These are phyloP conservation scores for Colletotrichum tropicicola DNA, from an alignment of 2,329 filamentous ascomycete species.

Conservation along the genomic window DNA sequence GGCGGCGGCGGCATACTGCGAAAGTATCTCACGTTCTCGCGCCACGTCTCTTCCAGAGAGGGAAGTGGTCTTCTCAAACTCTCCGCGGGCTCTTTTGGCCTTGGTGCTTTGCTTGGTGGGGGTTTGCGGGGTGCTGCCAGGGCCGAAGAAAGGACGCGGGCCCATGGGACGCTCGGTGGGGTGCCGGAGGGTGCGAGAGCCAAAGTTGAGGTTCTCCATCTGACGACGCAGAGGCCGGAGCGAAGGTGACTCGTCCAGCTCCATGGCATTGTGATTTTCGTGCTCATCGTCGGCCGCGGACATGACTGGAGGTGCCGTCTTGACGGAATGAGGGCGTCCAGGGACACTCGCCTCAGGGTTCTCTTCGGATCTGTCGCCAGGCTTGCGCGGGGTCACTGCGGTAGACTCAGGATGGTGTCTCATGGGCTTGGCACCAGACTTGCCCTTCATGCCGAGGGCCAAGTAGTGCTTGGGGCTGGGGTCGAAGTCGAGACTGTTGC, in stretches of 20 bases:
- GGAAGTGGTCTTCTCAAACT: constrained; percentile 21
- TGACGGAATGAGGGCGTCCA: constrained; percentile 4
- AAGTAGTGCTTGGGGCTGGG: constrained; percentile 13
- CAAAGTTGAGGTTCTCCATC: constrained; percentile 2
- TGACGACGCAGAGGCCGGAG: constrained; percentile 2
- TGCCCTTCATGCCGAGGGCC: background rate
- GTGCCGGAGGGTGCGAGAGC: background rate
- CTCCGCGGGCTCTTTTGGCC: constrained; percentile 16
- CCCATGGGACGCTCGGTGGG: background rate
- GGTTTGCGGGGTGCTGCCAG: background rate
- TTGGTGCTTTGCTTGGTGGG: background rate
- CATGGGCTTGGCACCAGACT: background rate
- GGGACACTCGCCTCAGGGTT: background rate
- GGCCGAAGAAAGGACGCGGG: background rate
- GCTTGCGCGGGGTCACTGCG: background rate
- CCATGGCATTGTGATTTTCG: background rate
- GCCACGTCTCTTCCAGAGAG: constrained; percentile 26
- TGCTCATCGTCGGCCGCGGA: background rate
- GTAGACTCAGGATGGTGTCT: background rate
- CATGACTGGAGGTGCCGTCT: background rate
- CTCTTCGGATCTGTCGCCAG: background rate
- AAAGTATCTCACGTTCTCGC: constrained; percentile 23
- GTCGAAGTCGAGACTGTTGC: background rate
- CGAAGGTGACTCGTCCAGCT: constrained; percentile 6
- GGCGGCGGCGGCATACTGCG: background rate